A percentile compares a stretch with the other conserved stretches of the same genome.
phyloP scores from a whole-genome alignment of 768 basidiomycete species.

The Lactarius deliciosus region DNA sequence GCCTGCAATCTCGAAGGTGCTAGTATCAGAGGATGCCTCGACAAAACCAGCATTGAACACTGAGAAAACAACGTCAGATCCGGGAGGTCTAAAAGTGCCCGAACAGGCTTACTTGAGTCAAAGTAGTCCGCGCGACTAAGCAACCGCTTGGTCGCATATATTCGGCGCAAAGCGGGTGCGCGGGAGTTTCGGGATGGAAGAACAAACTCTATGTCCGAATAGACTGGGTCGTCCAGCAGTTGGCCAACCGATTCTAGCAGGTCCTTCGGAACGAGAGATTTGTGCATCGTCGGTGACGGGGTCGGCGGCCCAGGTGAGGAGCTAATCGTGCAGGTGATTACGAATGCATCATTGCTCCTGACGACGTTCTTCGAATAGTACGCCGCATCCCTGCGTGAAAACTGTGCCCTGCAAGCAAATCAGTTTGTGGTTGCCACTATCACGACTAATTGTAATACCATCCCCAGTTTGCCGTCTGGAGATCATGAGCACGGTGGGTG shows the following conservation, averaged over 20 bases:
- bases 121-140: slow-evolving; percentile 78
- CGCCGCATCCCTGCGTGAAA: slow-evolving; percentile 69
- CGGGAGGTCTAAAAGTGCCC: background rate
- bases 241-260: slow-evolving; percentile 71
- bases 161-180: slow-evolving; percentile 42
- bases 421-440: slow-evolving; percentile 10
- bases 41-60: slow-evolving; percentile 76
- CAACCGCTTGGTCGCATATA: slow-evolving; percentile 69
- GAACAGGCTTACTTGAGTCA: slow-evolving; percentile 47
- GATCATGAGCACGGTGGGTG: slow-evolving; percentile 2
- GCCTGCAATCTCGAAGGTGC: slow-evolving; percentile 33
- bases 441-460: slow-evolving; percentile 49
- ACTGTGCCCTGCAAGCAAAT: slow-evolving; percentile 59
- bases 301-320: slow-evolving; percentile 57
- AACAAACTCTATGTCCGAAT: slow-evolving; percentile 83
- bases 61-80: slow-evolving; percentile 33
- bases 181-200: slow-evolving; percentile 50
- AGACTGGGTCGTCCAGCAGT: slow-evolving; percentile 76
- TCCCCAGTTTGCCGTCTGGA: slow-evolving; percentile 82
- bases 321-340: slow-evolving; percentile 77
- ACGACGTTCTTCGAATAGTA: slow-evolving; percentile 57
- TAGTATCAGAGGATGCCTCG: slow-evolving; percentile 46
- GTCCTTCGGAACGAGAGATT: slow-evolving; percentile 60
- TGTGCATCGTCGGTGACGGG: slow-evolving; percentile 44
- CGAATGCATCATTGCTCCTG: slow-evolving; percentile 62